Conservation (phyloP, 345 rosid genomes). For the Eucalyptus sp. region DNA sequence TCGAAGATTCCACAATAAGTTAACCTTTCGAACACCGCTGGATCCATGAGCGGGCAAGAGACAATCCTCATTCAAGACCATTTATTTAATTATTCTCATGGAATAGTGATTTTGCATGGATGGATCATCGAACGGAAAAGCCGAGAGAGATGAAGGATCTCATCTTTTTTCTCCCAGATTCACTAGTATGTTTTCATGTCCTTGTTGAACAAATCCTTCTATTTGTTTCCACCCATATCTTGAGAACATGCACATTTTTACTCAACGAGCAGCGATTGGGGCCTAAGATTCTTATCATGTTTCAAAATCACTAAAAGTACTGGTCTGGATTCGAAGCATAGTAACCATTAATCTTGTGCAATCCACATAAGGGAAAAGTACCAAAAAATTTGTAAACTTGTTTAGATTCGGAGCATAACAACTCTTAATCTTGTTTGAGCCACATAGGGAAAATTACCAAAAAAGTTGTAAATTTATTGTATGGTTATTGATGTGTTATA, state of each 20-base stretch:
- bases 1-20: not conserved
- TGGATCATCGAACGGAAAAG: not conserved
- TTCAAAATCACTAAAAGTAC: not conserved
- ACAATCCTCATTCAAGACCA: not conserved
- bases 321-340: fast-evolving
- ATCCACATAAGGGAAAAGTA: too few relatives aligned
- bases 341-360: not conserved
- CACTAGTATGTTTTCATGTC: not conserved
- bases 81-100: not conserved
- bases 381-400: not conserved
- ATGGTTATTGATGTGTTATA: too few relatives aligned
- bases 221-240: not conserved
- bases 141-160: not conserved
- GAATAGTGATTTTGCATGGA: not conserved
- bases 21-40: not conserved
- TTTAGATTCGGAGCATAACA: not conserved
- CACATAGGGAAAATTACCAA: too few relatives aligned
- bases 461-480: too few relatives aligned
- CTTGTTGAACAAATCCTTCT: not conserved
- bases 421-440: not conserved
- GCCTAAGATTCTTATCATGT: not conserved
- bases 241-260: not conserved
- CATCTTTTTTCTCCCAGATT: not conserved
- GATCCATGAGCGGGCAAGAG: not conserved
- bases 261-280: not conserved